These are phyloP conservation scores for Ploettnerulaceae sp. DNA, from an alignment of 2,329 filamentous ascomycete genomes.

Conservation along the genomic window DNA sequence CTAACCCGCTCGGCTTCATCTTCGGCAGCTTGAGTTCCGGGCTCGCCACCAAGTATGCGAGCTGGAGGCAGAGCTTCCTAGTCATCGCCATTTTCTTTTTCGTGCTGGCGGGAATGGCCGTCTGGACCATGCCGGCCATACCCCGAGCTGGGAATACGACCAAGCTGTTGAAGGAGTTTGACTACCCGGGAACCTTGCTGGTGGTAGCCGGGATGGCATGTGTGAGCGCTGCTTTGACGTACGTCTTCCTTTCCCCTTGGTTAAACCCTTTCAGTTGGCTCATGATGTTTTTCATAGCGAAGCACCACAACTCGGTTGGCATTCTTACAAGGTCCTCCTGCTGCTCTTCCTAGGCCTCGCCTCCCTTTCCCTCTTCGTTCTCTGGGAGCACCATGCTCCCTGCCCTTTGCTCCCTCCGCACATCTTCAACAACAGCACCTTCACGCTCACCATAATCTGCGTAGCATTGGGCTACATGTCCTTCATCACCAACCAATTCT, in stretches of 20 bases:
- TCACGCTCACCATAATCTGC: slow-evolving; percentile 48
- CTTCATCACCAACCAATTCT: slow-evolving; percentile 57
- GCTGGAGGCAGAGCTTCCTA: slow-evolving; percentile 60
- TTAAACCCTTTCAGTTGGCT: slow-evolving; percentile 3
- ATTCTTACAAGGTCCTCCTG: slow-evolving; percentile 55
- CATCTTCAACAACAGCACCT: slow-evolving; percentile 58
- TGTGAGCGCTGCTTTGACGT: slow-evolving; percentile 27
- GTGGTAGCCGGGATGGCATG: slow-evolving; percentile 22
- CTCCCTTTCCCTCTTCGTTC: slow-evolving; percentile 51
- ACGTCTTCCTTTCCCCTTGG: slow-evolving; percentile 7
- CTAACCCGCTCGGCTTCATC: slow-evolving; percentile 39
- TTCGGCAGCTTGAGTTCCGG: slow-evolving; percentile 54
- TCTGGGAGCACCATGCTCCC: slow-evolving; percentile 54
- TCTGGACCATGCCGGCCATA: slow-evolving; percentile 58
- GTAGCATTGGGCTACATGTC: slow-evolving; percentile 56
- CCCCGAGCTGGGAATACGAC: slow-evolving; percentile 35
- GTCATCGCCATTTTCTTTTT: slow-evolving; percentile 60
- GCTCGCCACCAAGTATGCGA: slow-evolving; percentile 54
- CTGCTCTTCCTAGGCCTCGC: slow-evolving; percentile 55
- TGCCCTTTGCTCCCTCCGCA: slow-evolving; percentile 49
- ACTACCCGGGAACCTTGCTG: slow-evolving; percentile 26
- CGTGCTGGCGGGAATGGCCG: slow-evolving; percentile 50
- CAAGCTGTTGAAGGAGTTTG: slow-evolving; percentile 18
- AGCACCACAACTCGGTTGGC: slow-evolving; percentile 53
- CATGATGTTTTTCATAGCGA: slow-evolving; percentile 13